phyloP scores from a whole-genome alignment of 441 rosid genomes.

The Rhodomyrtus psidioides region DNA sequence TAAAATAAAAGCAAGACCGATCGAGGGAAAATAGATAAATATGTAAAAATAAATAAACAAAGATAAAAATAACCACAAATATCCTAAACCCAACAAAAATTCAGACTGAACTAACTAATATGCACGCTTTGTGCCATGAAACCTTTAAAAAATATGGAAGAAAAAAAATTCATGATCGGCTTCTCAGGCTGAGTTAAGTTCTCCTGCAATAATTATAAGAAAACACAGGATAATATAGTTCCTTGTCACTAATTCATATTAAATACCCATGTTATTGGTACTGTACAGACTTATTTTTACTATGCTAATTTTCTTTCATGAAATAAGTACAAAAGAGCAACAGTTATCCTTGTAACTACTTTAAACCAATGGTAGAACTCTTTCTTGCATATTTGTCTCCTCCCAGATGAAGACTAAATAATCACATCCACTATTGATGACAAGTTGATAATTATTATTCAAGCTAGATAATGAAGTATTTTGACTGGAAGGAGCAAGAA shows the following conservation, averaged over 20 bases:
- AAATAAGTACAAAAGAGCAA: not conserved
- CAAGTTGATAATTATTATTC: not conserved
- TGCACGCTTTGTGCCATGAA: not conserved
- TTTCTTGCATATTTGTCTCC: not conserved
- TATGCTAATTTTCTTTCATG: not conserved
- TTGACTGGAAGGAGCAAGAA: not conserved
- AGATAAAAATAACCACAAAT: too few species aligned
- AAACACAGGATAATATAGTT: not conserved
- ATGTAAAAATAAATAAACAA: too few species aligned
- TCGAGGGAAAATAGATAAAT: too few species aligned
- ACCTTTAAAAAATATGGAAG: not conserved
- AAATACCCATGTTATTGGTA: not conserved
- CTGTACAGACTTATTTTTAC: not conserved
- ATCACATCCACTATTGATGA: not conserved
- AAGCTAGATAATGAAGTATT: not conserved
- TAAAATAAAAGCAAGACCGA: too few species aligned
- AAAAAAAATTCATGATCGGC: not conserved
- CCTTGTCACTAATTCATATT: not conserved
- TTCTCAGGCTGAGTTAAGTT: not conserved
- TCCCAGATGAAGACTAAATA: not conserved
- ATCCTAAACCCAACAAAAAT: not conserved
- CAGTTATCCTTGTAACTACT: not conserved
- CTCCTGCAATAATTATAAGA: not conserved
- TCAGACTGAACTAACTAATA: not conserved
- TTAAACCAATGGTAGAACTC: not conserved